A percentile compares a stretch with the other conserved stretches of the same genome.
phyloP scores from a whole-genome alignment of 805 yeast species.

The Candida broadrunensis region DNA sequence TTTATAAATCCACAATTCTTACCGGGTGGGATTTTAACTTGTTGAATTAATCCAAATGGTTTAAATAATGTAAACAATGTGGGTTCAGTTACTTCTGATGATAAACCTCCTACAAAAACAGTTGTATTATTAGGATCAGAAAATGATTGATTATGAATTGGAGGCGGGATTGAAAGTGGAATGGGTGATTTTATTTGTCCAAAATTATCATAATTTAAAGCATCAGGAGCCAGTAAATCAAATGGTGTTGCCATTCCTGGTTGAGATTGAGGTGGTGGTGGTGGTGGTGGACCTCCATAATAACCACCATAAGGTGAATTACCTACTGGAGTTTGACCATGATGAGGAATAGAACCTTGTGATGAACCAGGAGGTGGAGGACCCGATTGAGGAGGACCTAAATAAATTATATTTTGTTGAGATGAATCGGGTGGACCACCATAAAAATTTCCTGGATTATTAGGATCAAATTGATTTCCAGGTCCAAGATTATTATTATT shows the following conservation, averaged over 20 bases:
- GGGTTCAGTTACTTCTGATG: slow-evolving; percentile 60
- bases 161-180: slow-evolving; percentile 6
- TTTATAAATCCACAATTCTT: slow-evolving; percentile 90
- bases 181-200: neutral
- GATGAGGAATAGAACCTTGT: neutral
- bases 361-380: slow-evolving; percentile 1
- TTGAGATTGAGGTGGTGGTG: slow-evolving; percentile 5
- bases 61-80: slow-evolving; percentile 60
- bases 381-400: neutral
- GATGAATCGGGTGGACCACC: neutral
- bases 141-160: slow-evolving; percentile 21
- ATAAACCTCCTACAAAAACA: slow-evolving; percentile 74
- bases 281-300: slow-evolving; percentile 10
- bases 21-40: slow-evolving; percentile 75
- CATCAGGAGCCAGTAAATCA: neutral
- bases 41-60: slow-evolving; percentile 69
- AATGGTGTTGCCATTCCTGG: slow-evolving; percentile 1
- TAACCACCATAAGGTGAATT: neutral
- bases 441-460: neutral
- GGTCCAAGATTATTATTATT: neutral
- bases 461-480: neutral
- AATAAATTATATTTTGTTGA: neutral
- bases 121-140: slow-evolving; percentile 68
- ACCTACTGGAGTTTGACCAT: neutral
- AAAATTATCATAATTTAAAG: neutral